These are phyloP conservation scores for Schrenkiella parvula DNA, from an alignment of 345 rosid genomes.

Conservation along the genomic window DNA sequence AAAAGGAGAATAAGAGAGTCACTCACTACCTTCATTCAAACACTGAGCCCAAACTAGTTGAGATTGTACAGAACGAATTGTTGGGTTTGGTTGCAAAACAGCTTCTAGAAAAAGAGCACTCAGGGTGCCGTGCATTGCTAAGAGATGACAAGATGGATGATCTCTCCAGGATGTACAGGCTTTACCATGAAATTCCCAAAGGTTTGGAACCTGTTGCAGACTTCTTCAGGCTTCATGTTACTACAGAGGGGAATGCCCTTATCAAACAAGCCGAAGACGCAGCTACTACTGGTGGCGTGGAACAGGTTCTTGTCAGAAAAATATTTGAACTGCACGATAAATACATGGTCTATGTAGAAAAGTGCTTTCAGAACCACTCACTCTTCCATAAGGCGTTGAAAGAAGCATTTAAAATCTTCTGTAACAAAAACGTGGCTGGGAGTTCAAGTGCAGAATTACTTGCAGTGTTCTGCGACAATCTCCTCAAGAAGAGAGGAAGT, in stretches of 20 bases:
- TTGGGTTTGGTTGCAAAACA: slow-evolving; percentile 49
- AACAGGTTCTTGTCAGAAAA: slow-evolving; percentile 71
- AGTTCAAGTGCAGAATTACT: slow-evolving; percentile 30
- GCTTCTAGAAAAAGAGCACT: slow-evolving; percentile 76
- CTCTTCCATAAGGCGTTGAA: slow-evolving; percentile 31
- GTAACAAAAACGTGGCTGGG: slow-evolving; percentile 33
- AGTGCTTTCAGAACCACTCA: slow-evolving; percentile 9
- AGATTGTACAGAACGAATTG: slow-evolving; percentile 57
- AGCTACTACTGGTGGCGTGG: slow-evolving; percentile 29
- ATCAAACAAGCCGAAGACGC: slow-evolving; percentile 89
- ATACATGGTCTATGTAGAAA: slow-evolving; percentile 15
- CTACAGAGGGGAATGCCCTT: slow-evolving; percentile 67
- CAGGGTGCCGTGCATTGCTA: slow-evolving; percentile 76
- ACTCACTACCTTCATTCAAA: slow-evolving; percentile 66
- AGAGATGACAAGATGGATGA: slow-evolving; percentile 67
- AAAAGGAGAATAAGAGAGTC: slow-evolving; percentile 77
- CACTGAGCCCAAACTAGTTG: slow-evolving; percentile 66
- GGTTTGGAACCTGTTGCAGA: slow-evolving; percentile 74
- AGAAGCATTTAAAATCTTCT: slow-evolving; percentile 33
- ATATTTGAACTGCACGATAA: slow-evolving; percentile 63
- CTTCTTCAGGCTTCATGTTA: slow-evolving; percentile 73
- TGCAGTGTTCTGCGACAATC: slow-evolving; percentile 29
- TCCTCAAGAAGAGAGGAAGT: slow-evolving; percentile 25
- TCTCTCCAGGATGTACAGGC: slow-evolving; percentile 86
- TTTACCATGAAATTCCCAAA: slow-evolving; percentile 46